These are phyloP conservation scores for Haplosporangium sp. DNA, from an alignment of 371 early-diverging fungal genomes.

Conservation along the genomic window DNA sequence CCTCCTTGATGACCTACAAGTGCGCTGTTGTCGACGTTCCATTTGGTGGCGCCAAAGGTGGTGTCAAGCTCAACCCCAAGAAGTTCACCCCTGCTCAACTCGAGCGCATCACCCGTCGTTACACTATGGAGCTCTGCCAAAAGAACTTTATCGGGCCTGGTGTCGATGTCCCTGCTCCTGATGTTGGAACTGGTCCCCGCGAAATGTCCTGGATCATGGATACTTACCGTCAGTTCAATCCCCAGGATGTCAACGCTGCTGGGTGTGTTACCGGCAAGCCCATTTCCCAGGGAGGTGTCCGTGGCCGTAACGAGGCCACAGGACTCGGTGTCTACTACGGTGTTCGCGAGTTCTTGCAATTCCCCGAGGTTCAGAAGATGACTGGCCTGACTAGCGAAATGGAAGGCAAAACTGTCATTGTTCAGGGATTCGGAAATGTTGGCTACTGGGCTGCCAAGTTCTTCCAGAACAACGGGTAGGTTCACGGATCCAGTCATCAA, in stretches of 20 bases:
- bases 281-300: conserved; percentile 87
- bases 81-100: conserved; percentile 82
- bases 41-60: conserved; percentile 89
- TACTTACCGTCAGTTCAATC: conserved; percentile 90
- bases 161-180: conserved; percentile 91
- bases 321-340: conserved; percentile 92
- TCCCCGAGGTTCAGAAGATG: conserved; percentile 82
- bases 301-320: conserved; percentile 93
- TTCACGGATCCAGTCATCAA: no score
- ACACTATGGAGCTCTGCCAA: conserved; percentile 91
- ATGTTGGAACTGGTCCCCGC: conserved; percentile 87
- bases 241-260: conserved; percentile 84
- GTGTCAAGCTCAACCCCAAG: conserved; percentile 85
- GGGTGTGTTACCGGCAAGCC: conserved; percentile 94
- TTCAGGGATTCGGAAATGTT: conserved; percentile 95
- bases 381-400: conserved; percentile 81
- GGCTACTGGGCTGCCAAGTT: conserved; percentile 92
- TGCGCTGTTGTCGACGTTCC: conserved; percentile 95
- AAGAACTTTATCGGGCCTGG: conserved; percentile 91
- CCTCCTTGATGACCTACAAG: conserved; percentile 90
- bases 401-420: conserved; percentile 73
- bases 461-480: conserved; percentile 86
- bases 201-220: conserved; percentile 96
- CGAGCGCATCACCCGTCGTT: conserved; percentile 91
- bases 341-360: conserved; percentile 85